Evolutionary conservation across 2,329 filamentous ascomycete species (phyloP).

Genomic region (Taxawa tesnikishii): DNA sequence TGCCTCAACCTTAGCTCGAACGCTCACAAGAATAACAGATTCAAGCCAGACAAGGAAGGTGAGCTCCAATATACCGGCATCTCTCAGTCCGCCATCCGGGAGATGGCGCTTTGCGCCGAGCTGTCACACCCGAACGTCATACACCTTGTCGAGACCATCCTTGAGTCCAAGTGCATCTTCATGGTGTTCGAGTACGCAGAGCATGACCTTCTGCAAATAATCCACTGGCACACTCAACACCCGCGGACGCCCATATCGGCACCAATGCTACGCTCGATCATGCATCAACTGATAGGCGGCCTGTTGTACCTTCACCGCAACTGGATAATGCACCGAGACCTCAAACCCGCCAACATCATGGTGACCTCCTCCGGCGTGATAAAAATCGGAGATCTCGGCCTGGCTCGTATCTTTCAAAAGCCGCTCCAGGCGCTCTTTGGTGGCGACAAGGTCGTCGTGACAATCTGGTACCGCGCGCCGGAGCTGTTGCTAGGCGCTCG

Average conservation of each 20-base stretch:
- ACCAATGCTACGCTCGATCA: slow-evolving; percentile 78
- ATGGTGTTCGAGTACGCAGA: slow-evolving; percentile 99
- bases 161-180: slow-evolving; percentile 98
- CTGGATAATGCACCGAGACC: slow-evolving; percentile 92
- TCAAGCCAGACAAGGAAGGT: slow-evolving; percentile 93
- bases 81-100: slow-evolving; percentile 89
- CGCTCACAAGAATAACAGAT: too few species aligned
- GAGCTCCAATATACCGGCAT: slow-evolving; percentile 96
- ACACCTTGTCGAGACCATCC: slow-evolving; percentile 82
- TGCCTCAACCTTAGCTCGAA: not conserved
- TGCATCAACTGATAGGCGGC: slow-evolving; percentile 92
- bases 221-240: slow-evolving; percentile 90
- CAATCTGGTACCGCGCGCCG: slow-evolving; percentile 96
- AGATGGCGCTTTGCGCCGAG: slow-evolving; percentile 95
- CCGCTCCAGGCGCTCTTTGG: slow-evolving; percentile 82
- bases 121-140: slow-evolving; percentile 83
- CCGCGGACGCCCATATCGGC: slow-evolving; percentile 80
- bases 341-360: slow-evolving; percentile 98
- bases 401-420: slow-evolving; percentile 88
- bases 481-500: slow-evolving; percentile 82
- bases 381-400: slow-evolving; percentile 86
- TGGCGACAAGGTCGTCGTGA: slow-evolving; percentile 96
- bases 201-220: slow-evolving; percentile 93
- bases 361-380: slow-evolving; percentile 83
- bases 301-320: slow-evolving; percentile 90